A percentile compares a stretch with the other conserved stretches of the same genome.
These are phyloP conservation scores for Naganishia albida DNA, from an alignment of 1,284 basidiomycete species.

Conservation along the genomic window DNA sequence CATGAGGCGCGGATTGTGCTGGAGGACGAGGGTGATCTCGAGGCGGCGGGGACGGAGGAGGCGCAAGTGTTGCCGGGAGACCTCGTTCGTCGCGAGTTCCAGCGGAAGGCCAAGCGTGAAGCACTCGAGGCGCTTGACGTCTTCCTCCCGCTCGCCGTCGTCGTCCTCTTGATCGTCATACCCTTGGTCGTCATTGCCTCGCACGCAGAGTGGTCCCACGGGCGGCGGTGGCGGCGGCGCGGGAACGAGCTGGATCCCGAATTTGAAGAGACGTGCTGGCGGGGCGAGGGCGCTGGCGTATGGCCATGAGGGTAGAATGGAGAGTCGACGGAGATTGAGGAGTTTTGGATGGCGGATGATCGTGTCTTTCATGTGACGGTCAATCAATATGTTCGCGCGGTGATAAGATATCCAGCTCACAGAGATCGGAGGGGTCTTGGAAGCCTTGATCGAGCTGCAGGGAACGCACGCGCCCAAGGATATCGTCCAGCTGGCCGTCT, in stretches of 20 bases:
- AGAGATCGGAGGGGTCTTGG: slow-evolving; percentile 36
- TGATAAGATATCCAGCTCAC: slow-evolving; percentile 38
- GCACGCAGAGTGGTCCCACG: background rate
- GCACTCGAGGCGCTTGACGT: slow-evolving; percentile 30
- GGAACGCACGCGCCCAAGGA: slow-evolving; percentile 31
- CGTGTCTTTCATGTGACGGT: slow-evolving; percentile 34
- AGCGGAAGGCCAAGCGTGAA: slow-evolving; percentile 42
- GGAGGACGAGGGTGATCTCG: slow-evolving; percentile 34
- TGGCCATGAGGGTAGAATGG: slow-evolving; percentile 40
- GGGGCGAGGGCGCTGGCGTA: slow-evolving; percentile 31
- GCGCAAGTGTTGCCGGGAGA: slow-evolving; percentile 38
- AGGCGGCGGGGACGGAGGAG: slow-evolving; percentile 34
- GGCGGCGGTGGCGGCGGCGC: slow-evolving; percentile 22
- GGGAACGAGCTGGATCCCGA: slow-evolving; percentile 42
- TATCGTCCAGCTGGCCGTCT: slow-evolving; percentile 26
- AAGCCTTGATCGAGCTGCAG: slow-evolving; percentile 38
- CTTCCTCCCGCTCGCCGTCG: background rate
- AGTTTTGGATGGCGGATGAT: slow-evolving; percentile 37
- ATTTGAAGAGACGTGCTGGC: slow-evolving; percentile 36
- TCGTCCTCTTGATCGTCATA: slow-evolving; percentile 1
- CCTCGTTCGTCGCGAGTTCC: slow-evolving; percentile 39
- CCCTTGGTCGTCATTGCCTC: background rate
- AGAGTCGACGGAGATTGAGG: slow-evolving; percentile 35
- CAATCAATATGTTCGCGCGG: too few species aligned
- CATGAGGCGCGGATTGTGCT: slow-evolving; percentile 31